Evolutionary conservation across 345 rosid species (phyloP).

Genomic region (Arabis alpina): DNA sequence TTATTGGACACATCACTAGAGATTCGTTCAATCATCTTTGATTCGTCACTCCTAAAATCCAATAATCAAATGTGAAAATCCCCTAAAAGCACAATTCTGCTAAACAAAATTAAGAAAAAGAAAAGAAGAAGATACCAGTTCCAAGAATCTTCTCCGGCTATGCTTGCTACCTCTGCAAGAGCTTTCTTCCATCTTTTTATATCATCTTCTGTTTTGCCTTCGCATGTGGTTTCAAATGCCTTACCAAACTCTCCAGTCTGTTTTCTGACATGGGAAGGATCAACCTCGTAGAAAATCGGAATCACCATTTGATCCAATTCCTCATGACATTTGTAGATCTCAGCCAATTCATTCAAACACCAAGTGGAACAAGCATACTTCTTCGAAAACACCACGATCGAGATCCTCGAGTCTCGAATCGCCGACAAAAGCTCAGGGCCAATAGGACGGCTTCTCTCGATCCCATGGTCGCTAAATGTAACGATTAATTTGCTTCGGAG

Average conservation of each 20-base stretch:
- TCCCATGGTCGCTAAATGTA: neutral
- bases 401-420: neutral
- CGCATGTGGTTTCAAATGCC: neutral
- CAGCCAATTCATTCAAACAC: neutral
- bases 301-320: neutral
- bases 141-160: slow-evolving; percentile 8
- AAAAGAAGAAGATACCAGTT: neutral
- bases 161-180: neutral
- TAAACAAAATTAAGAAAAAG: too few relatives aligned
- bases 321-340: neutral
- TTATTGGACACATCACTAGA: slow-evolving; percentile 11
- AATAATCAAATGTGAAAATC: too few relatives aligned
- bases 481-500: neutral
- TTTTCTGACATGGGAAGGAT: slow-evolving; percentile 26
- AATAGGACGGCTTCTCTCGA: neutral
- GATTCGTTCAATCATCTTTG: neutral
- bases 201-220: neutral
- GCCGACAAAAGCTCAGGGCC: neutral
- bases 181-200: neutral
- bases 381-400: neutral
- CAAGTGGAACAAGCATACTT: slow-evolving; percentile 1
- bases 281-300: slow-evolving; percentile 9
- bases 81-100: too few relatives aligned
- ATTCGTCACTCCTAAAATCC: neutral
- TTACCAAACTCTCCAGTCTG: neutral